A percentile compares a stretch with the other conserved stretches of the same genome.
These are phyloP conservation scores for Alternaria sp. DNA, from an alignment of 2,329 filamentous ascomycete species.

Conservation along the genomic window DNA sequence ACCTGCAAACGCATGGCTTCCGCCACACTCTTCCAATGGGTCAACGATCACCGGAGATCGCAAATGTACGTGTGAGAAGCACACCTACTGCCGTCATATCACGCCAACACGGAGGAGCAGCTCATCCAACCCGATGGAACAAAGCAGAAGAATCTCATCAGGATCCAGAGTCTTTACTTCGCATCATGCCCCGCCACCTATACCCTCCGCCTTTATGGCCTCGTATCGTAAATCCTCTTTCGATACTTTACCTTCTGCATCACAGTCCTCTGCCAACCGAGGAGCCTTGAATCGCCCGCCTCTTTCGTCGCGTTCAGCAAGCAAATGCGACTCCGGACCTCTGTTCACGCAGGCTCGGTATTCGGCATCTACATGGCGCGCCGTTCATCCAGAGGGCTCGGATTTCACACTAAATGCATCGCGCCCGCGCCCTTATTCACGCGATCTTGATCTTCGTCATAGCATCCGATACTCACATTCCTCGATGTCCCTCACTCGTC, in stretches of 20 bases:
- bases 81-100: conserved; percentile 3
- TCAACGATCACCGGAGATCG: conserved; percentile 23
- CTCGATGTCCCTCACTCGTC: conserved; percentile 39
- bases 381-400: conserved; percentile 36
- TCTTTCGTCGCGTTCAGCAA: conserved; percentile 23
- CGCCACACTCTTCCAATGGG: conserved; percentile 25
- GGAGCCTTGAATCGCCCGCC: conserved; percentile 22
- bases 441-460: conserved; percentile 21
- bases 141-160: conserved; percentile 25
- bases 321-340: conserved; percentile 27
- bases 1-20: conserved; percentile 10
- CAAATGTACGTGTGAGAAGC: conserved; percentile 24
- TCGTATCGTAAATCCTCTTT: conserved; percentile 21
- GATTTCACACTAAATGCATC: conserved; percentile 23
- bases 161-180: conserved; percentile 39
- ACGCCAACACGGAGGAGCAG: conserved; percentile 25
- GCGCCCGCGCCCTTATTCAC: conserved; percentile 29
- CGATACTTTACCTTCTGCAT: conserved; percentile 18
- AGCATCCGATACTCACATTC: conserved; percentile 29
- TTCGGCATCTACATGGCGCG: conserved; percentile 43
- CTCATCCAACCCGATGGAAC: conserved; percentile 28
- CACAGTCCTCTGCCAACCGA: conserved; percentile 20
- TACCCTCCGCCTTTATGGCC: conserved; percentile 30
- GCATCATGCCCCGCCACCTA: conserved; percentile 34
- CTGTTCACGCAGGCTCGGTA: conserved; percentile 36